Evolutionary conservation across 495 filamentous ascomycete species (phyloP).

Genomic region (Neurospora discreta): DNA sequence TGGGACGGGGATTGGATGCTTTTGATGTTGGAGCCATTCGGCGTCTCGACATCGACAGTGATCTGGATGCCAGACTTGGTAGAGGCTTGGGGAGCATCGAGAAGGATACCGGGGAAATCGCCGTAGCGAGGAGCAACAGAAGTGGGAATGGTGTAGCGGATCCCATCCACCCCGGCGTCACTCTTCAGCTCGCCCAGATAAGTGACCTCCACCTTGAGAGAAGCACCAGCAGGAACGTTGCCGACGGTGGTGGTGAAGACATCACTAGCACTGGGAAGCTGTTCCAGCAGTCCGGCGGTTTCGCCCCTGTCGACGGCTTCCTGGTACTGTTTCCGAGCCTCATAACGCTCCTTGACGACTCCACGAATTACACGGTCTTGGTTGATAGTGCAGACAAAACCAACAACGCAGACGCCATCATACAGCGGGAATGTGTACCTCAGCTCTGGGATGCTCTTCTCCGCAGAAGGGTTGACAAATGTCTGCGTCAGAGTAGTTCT

Average conservation of each 20-base stretch:
- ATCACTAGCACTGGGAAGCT: slow-evolving; percentile 44
- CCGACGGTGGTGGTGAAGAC: slow-evolving; percentile 54
- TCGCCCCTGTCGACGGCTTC: slow-evolving; percentile 45
- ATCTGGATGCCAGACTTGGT: slow-evolving; percentile 40
- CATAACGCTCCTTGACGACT: slow-evolving; percentile 48
- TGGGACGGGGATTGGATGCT: slow-evolving; percentile 55
- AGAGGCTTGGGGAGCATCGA: slow-evolving; percentile 2
- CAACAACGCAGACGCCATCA: slow-evolving; percentile 53
- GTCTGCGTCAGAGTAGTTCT: slow-evolving; percentile 50
- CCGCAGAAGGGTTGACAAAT: slow-evolving; percentile 41
- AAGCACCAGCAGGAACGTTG: slow-evolving; percentile 46
- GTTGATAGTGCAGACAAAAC: slow-evolving; percentile 45
- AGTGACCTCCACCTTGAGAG: slow-evolving; percentile 45
- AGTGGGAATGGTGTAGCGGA: slow-evolving; percentile 54
- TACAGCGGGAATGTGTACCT: slow-evolving; percentile 58
- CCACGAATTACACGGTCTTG: slow-evolving; percentile 40
- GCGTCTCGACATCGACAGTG: slow-evolving; percentile 49
- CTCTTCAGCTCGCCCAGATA: slow-evolving; percentile 60
- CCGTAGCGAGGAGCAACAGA: slow-evolving; percentile 54
- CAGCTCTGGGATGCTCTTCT: slow-evolving; percentile 30
- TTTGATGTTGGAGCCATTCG: slow-evolving; percentile 42
- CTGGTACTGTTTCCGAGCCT: slow-evolving; percentile 43
- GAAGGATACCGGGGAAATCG: slow-evolving; percentile 22
- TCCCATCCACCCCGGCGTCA: slow-evolving; percentile 49
- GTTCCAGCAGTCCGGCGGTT: slow-evolving; percentile 51